Base-by-base conservation (phyloP, 352 stramenopile species). In the Phytophthora meadii region DNA sequence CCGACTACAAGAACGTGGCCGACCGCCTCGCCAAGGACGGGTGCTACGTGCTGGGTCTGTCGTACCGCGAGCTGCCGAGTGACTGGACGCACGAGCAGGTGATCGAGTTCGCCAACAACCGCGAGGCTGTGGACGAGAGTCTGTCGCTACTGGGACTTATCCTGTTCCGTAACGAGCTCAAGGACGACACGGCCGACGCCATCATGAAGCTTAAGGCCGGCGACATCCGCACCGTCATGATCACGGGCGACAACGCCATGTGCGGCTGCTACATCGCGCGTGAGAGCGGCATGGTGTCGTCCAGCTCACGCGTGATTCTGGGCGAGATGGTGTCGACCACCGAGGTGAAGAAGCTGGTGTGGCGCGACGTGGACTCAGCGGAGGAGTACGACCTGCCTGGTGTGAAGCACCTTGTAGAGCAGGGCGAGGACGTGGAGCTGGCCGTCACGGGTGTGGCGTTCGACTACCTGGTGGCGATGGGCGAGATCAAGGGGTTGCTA, bases 231-330 rank as follows among this genome's bases (percentile, higher is more conserved):
- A 72, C 65, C 15, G 79, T 87, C 6, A 97, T 97, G 77, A 85
- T 97, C 48, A 96, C 90, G 15, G 87, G 88, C 2, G 85, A 96
- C 53, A 92, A 88, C 34, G 74, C 77, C 14, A 76, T 88, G 63
- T 81, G 61, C 10, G 77, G 68, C 9, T 82, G 73, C 56, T 86
- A 82, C 53, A 81, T 89, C 11, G 77, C 82, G 28, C 73, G 74
- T 4, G 50, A 67, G 17, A 72, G 68, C 39, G 75, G 79, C 3
- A 86, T 88, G 65, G 53, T 87, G 4, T 47, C 59, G 5, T 28
- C 54, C 1, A 30, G 32, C 12, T 73, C 73, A 17, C 70, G 70
- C 7, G 73, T 87, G 37, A 61, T 89, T 3, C 58, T 87, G 5
- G 77, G 67, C 7, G 72, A 84, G 9, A 53, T 68, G 61, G 59